Evolutionary conservation across 192 early-diverging fungal genomes (phyloP), one percentile per base, ranked within the genome.

Genomic region (Lobosporangium transversale): DNA sequence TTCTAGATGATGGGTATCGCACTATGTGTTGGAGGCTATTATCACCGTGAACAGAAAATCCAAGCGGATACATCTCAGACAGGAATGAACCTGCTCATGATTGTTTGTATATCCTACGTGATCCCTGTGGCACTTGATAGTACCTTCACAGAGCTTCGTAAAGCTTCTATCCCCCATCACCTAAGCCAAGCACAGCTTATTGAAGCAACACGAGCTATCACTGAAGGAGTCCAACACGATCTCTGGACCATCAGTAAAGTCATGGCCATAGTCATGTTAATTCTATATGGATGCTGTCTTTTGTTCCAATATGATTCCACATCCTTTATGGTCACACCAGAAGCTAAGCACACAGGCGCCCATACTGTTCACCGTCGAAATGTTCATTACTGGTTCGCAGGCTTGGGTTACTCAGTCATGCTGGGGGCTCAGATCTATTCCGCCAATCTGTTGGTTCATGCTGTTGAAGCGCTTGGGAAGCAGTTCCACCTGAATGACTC

Each of bases 381-480:
- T 57, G 93, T 93, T 4, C 93, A 95, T 64, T 78, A 84, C 20
- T 79, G 85, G 57, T 61, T 70, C 23, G 68, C 59, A 36, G 68
- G 58, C 20, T 60, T 44, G 3, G 58, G 43, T 6, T 85, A 96
- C 42, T 50, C 86, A 9, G 53, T 87, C 8, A 80, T 87, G 57
- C 92, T 93, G 3, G 82, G 85, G 0, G 68, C 92, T 20, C 89
- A 94, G 4, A 89, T 91, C n/a, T 73, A 95, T 27, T 93, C 86
- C 53, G 94, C 94, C 24, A 94, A 95, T 62, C 91, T 88, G 57
- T 79, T 98, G 12, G 94, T 98, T 9, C 86, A 83, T 45, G 86
- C 90, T 0, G 91, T 98, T 21, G 90, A 95, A 40, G 87, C 86
- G 5, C 62, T 97, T n/a, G 88, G 92, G 2, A 69, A 89, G 30